A percentile compares a stretch with the other conserved stretches of the same genome.
phyloP scores from a whole-genome alignment of 164 flowering plant genomes.

The Tetrastigma voinierianum region DNA sequence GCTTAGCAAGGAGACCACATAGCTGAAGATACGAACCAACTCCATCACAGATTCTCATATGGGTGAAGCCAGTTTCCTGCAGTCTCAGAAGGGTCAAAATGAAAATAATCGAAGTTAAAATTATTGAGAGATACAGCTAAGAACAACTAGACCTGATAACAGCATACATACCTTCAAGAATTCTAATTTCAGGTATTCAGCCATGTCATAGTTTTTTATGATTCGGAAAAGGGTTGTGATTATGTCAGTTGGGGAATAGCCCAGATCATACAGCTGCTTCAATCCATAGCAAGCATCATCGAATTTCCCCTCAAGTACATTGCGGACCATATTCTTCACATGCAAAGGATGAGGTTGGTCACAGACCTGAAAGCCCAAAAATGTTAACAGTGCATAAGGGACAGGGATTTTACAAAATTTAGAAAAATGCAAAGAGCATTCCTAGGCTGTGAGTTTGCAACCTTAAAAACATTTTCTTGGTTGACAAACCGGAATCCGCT shows the following conservation, averaged over 20 bases:
- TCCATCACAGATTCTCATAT: constrained; percentile 98
- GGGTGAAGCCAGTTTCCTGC: constrained; percentile 99
- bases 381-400: not conserved
- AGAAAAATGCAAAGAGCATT: not conserved
- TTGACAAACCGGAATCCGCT: constrained; percentile 97
- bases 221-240: constrained; percentile 95
- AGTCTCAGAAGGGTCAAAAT: not conserved
- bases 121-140: not conserved
- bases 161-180: constrained; percentile 73
- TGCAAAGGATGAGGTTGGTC: constrained; percentile 99
- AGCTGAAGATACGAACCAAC: constrained; percentile 96
- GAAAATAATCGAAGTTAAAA: not conserved
- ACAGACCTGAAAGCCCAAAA: constrained; percentile 66
- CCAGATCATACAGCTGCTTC: constrained; percentile 94
- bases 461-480: constrained; percentile 99
- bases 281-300: constrained; percentile 89
- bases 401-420: not conserved
- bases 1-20: constrained; percentile 89
- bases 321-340: constrained; percentile 85
- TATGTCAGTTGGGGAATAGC: constrained; percentile 97
- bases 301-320: constrained; percentile 87
- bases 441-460: constrained; percentile 14
- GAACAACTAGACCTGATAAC: too few species aligned
- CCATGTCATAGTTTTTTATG: constrained; percentile 92
- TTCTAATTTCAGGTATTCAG: constrained; percentile 92